Base-by-base conservation (phyloP, 1,139 yeast species). In the Kodamaea arcana region DNA sequence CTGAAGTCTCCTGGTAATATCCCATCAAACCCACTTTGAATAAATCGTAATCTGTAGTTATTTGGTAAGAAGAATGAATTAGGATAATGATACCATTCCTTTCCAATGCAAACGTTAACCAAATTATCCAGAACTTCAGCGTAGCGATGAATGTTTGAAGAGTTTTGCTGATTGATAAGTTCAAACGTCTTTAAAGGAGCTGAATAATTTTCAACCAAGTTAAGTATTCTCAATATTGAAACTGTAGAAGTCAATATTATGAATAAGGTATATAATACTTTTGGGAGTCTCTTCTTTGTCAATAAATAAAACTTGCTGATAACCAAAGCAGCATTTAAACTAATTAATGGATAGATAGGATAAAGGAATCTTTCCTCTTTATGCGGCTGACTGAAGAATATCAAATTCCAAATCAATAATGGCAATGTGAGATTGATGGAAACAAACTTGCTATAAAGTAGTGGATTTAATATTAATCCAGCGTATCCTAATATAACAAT, bases 71-170 rank as follows among this genome's bases (percentile, higher is more conserved):
- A 85, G 54, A 88, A 83, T 0, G 97, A 88, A 1, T 84, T 80
- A 10, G 97, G 97, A 60, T 67, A 90, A 51, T 92, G 85, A 51
- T 87, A 87, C 97, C 97, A 90, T 60, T 92, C 97, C 41, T 95
- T 75, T 2, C 96, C 97, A 15, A 85, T 71, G 55, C 97, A 92
- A 0, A 90, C 81, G 45, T 78, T 81, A 3, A 66, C 64, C 1
- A 46, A 28, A 11, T 10, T 12, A 5, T 15, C 27, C 22, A 9
- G 9, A 7, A 9, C 9, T n/a, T n/a, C n/a, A n/a, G n/a, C n/a
- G n/a, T n/a, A n/a, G n/a, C n/a, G n/a, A 3, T 8, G 13, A 7
- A 10, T 9, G 3, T 22, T 2, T 6, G 32, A 18, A 1, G 32
- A 20, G 8, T 45, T 44, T 14, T 42, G 35, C 3, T 29, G 9